phyloP scores from a whole-genome alignment of 208 protist genomes.

The Leptomonas seymouri region DNA sequence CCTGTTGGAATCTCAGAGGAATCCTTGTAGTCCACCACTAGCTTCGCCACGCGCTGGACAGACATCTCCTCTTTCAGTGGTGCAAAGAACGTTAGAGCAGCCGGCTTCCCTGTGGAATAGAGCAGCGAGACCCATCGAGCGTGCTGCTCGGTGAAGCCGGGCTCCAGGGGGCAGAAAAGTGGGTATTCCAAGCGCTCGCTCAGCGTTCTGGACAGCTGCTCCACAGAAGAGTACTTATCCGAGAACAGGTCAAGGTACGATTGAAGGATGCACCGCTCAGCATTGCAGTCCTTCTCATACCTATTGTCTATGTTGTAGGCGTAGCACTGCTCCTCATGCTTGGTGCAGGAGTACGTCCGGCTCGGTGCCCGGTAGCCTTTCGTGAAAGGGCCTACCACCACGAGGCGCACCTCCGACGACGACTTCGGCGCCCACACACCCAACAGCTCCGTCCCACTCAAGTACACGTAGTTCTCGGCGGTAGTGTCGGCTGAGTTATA shows the following conservation, averaged over 20 bases:
- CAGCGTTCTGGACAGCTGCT: slow-evolving; percentile 49
- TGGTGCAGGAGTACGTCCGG: slow-evolving; percentile 75
- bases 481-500: slow-evolving; percentile 64
- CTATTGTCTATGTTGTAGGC: slow-evolving; percentile 91
- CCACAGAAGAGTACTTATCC: slow-evolving; percentile 15
- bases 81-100: slow-evolving; percentile 43
- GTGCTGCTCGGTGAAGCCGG: slow-evolving; percentile 67
- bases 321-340: slow-evolving; percentile 95
- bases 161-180: slow-evolving; percentile 68
- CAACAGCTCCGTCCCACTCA: slow-evolving; percentile 77
- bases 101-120: slow-evolving; percentile 50
- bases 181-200: slow-evolving; percentile 65
- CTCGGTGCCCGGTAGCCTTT: slow-evolving; percentile 20
- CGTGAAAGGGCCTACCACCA: slow-evolving; percentile 67
- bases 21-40: slow-evolving; percentile 51
- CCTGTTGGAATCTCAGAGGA: slow-evolving; percentile 36
- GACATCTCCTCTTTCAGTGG: slow-evolving; percentile 51
- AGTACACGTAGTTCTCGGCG: slow-evolving; percentile 67
- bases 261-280: slow-evolving; percentile 83
- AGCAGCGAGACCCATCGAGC: slow-evolving; percentile 73
- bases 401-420: slow-evolving; percentile 94
- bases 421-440: slow-evolving; percentile 95
- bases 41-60: slow-evolving; percentile 32
- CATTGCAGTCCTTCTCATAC: slow-evolving; percentile 81
- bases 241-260: slow-evolving; percentile 55